These are phyloP conservation scores for Onygenales sp. DNA, from an alignment of 2,329 filamentous ascomycete species.

Conservation along the genomic window DNA sequence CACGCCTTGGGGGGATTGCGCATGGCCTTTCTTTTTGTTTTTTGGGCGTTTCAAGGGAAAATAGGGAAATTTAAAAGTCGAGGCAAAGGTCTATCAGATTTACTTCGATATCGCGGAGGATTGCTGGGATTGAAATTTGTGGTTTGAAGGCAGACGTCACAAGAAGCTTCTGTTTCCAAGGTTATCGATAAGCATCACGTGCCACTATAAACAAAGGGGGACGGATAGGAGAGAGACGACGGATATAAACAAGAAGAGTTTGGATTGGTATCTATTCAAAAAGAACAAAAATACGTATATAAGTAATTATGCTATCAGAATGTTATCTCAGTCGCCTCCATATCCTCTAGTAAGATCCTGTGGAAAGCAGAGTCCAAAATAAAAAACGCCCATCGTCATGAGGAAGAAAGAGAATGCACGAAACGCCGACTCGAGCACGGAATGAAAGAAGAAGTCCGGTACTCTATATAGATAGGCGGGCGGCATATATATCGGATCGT, in stretches of 20 bases:
- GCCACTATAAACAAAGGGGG: not conserved
- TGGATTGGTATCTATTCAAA: not conserved
- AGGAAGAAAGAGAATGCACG: no score
- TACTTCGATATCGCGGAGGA: no score
- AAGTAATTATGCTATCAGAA: not conserved
- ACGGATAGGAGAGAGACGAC: not conserved
- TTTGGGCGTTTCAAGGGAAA: no score
- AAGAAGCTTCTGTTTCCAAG: not conserved
- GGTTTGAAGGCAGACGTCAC: not conserved
- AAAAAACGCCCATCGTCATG: not conserved
- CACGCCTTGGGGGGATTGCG: no score
- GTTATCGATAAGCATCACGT: conserved; percentile 1
- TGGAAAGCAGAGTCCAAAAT: not conserved
- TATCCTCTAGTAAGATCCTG: not conserved
- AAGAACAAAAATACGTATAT: not conserved
- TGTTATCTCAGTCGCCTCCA: not conserved
- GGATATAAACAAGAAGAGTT: not conserved
- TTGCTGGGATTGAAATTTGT: not conserved
- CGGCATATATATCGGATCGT: no score
- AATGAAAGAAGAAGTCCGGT: no score
- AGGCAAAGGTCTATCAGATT: no score
- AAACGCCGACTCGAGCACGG: no score
- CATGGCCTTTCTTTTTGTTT: no score
- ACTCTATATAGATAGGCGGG: no score
- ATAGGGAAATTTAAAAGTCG: no score